Evolutionary conservation across 345 rosid species (phyloP), one percentile per base, ranked within the genome.

Genomic region (Citrus australasica): DNA sequence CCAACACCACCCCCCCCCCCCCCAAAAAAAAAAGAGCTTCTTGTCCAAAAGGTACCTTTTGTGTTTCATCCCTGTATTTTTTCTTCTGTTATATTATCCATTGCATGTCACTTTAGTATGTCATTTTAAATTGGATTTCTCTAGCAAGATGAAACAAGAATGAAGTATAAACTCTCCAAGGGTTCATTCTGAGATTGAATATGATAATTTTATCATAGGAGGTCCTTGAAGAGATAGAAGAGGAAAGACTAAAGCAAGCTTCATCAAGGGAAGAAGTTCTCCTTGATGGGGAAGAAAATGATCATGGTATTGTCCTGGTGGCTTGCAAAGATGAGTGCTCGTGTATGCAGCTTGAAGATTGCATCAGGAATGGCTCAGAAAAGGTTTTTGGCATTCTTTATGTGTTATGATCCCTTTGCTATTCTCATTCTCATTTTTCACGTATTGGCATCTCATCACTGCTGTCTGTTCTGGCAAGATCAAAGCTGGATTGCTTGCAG

Each of bases 261-360:
- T 80, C 81, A 42, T 85, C 78, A 3, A 79, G 76, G 66, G 86
- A 88, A 77, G 85, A 84, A 71, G 37, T 69, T 74, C 48, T 68
- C 67, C 67, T 81, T 55, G 91, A 88, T 77, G 90, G 78, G 27
- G 82, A 71, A 42, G 86, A 84, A 75, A 87, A 69, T 53, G 88
- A 87, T 77, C 85, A 82, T 80, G 87, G 92, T 74, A 89, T 92
- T 65, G 92, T 91, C 76, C 89, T 94, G 65, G 94, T 96, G 85
- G 98, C 93, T 48, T 94, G 98, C 87, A 94, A 92, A 85, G 99
- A 96, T 81, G 99, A 96, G 76, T 79, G 90, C 8, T 92, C 98
- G 59, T 94, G 99, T 85, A 87, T 94, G 99, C 99, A 96, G 85
- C 97, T 96, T 67, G 94, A 94, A 86, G 98, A 96, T 86, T 91